Evolutionary conservation across 345 rosid species (phyloP).

Genomic region (Draba incana): DNA sequence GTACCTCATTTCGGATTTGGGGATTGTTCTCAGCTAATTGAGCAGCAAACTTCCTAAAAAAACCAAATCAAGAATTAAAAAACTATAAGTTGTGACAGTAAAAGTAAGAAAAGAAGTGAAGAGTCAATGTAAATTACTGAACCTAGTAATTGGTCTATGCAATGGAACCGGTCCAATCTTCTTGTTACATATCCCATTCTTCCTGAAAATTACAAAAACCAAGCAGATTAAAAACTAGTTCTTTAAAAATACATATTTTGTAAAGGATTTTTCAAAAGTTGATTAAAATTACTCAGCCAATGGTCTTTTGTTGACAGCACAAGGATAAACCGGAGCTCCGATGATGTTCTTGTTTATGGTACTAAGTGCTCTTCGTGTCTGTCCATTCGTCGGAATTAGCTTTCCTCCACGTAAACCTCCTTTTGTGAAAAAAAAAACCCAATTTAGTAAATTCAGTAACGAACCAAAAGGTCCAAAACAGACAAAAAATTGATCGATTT

Average conservation of each 20-base stretch:
- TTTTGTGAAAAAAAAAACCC: conserved; percentile 18
- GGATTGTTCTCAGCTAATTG: conserved; percentile 68
- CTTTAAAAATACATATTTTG: background rate
- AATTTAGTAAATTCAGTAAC: conserved; percentile 7
- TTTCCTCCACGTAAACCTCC: conserved; percentile 66
- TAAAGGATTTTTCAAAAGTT: background rate
- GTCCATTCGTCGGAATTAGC: conserved; percentile 45
- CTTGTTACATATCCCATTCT: conserved; percentile 51
- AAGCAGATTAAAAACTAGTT: background rate
- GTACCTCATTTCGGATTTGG: conserved; percentile 57
- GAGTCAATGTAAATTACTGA: conserved; percentile 1
- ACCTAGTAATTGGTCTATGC: conserved; percentile 89
- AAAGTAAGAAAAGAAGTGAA: background rate
- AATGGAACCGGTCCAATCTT: conserved; percentile 56
- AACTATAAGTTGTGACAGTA: background rate
- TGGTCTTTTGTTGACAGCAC: conserved; percentile 67
- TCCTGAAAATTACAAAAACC: conserved; percentile 38
- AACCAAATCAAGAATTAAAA: conserved; percentile 14
- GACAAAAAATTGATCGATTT: background rate
- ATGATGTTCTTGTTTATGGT: conserved; percentile 65
- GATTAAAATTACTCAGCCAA: conserved; percentile 53
- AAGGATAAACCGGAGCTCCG: conserved; percentile 67
- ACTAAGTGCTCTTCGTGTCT: conserved; percentile 75
- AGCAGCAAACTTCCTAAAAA: conserved; percentile 73
- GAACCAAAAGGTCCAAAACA: conserved; percentile 25